These are phyloP conservation scores for Penicillium sp. DNA, from an alignment of 2,329 filamentous ascomycete genomes.

Conservation along the genomic window DNA sequence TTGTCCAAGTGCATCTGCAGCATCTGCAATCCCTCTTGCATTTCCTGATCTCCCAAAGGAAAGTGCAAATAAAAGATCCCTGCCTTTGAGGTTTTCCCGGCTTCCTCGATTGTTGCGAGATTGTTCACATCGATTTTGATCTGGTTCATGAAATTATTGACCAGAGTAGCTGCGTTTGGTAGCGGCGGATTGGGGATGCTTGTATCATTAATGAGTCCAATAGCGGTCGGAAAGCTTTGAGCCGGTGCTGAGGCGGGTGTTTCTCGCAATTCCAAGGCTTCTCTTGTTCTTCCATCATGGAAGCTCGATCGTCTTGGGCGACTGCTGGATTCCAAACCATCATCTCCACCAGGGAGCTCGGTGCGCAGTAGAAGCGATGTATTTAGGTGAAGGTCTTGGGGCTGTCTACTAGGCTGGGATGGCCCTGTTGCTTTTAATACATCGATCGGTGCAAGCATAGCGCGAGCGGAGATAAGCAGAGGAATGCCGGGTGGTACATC, in stretches of 20 bases:
- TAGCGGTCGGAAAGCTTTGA: neutral
- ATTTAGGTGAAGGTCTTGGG: neutral
- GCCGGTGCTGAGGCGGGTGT: neutral
- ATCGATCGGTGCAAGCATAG: neutral
- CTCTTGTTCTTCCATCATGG: neutral
- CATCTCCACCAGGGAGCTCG: neutral
- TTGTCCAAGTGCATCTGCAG: conserved; percentile 27
- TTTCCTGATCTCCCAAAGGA: conserved; percentile 22
- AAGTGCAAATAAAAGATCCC: conserved; percentile 39
- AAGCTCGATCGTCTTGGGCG: neutral
- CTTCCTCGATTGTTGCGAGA: conserved; percentile 24
- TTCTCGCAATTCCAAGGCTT: neutral
- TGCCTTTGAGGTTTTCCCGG: conserved; percentile 16
- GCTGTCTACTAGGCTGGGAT: neutral
- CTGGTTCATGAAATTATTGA: conserved; percentile 14
- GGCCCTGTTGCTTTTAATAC: neutral
- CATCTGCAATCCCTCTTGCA: conserved; percentile 28
- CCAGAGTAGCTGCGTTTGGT: neutral
- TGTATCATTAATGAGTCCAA: neutral
- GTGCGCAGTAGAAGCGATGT: neutral
- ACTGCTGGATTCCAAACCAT: neutral
- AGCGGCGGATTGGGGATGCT: neutral
- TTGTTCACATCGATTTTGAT: conserved; percentile 30
- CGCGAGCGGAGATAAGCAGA: conserved; percentile 25
- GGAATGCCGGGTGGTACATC: conserved; percentile 13